Conservation (phyloP, 1,284 basidiomycete genomes). For the Fomes fomentarius region DNA sequence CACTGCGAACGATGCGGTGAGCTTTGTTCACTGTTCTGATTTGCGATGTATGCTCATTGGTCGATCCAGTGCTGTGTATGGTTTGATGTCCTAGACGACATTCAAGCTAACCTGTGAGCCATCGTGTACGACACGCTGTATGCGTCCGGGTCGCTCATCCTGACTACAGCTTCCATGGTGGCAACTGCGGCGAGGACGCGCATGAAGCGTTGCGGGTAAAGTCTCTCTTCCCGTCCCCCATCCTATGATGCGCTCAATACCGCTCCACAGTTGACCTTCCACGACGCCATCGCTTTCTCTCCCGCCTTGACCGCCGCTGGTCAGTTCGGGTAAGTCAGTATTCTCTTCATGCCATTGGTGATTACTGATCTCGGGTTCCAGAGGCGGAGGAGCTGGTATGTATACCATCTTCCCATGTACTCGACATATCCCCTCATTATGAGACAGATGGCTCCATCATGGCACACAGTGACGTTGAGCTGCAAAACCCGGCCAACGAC, state of each 20-base stretch:
- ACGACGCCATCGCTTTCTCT: conserved; percentile 30
- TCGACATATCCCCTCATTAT: background rate
- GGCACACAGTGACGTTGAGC: conserved; percentile 30
- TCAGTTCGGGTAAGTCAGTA: conserved; percentile 25
- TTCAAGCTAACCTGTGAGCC: conserved; percentile 14
- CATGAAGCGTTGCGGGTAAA: conserved; percentile 26
- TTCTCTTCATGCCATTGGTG: background rate
- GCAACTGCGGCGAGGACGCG: conserved; percentile 29
- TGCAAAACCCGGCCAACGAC: conserved; percentile 28
- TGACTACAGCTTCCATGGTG: conserved; percentile 12
- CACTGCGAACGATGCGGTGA: conserved; percentile 37
- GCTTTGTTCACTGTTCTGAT: background rate
- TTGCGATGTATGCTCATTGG: background rate
- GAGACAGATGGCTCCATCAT: conserved; percentile 33
- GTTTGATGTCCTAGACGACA: conserved; percentile 21
- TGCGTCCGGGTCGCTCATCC: background rate
- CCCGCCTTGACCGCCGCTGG: conserved; percentile 26
- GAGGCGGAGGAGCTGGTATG: conserved; percentile 33
- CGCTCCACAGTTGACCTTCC: conserved; percentile 25
- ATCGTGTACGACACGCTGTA: background rate
- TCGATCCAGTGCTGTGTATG: conserved; percentile 14
- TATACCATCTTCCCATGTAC: background rate
- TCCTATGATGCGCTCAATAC: background rate
- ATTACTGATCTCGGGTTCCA: conserved; percentile 7
- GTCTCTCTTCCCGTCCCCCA: background rate